Conservation (phyloP, 1,284 basidiomycete genomes). For the Boletellus sp. region DNA sequence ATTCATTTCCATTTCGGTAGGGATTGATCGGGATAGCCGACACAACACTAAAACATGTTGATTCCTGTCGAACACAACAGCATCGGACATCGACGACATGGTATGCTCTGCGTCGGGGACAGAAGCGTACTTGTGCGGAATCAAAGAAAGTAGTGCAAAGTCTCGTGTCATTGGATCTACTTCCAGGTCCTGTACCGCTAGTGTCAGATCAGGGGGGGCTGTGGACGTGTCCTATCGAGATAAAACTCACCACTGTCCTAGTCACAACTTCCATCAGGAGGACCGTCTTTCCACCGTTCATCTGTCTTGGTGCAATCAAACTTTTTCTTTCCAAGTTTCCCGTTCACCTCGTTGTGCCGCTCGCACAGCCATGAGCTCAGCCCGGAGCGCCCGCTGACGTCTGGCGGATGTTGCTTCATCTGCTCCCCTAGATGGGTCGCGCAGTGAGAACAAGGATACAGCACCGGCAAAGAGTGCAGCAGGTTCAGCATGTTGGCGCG, state of each 20-base stretch:
- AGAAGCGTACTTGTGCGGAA: background rate
- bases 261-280: conserved; percentile 83
- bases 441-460: conserved; percentile 88
- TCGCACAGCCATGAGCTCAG: conserved; percentile 87
- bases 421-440: conserved; percentile 76
- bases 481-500: conserved; percentile 80
- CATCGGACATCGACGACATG: background rate
- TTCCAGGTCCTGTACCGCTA: too few relatives aligned
- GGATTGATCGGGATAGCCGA: background rate
- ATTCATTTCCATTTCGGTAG: background rate
- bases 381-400: conserved; percentile 63
- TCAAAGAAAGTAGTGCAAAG: background rate
- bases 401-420: conserved; percentile 65
- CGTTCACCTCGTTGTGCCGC: conserved; percentile 89
- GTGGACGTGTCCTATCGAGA: background rate
- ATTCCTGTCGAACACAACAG: background rate
- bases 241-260: conserved; percentile 34
- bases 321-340: conserved; percentile 73
- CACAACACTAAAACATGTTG: background rate
- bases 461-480: conserved; percentile 68
- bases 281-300: conserved; percentile 90
- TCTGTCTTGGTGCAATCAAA: conserved; percentile 82
- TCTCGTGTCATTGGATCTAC: background rate
- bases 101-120: conserved; percentile 1
- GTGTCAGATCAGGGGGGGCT: background rate